Conservation (phyloP, 108 stramenopile genomes). For the Skeletonema tropicum region DNA sequence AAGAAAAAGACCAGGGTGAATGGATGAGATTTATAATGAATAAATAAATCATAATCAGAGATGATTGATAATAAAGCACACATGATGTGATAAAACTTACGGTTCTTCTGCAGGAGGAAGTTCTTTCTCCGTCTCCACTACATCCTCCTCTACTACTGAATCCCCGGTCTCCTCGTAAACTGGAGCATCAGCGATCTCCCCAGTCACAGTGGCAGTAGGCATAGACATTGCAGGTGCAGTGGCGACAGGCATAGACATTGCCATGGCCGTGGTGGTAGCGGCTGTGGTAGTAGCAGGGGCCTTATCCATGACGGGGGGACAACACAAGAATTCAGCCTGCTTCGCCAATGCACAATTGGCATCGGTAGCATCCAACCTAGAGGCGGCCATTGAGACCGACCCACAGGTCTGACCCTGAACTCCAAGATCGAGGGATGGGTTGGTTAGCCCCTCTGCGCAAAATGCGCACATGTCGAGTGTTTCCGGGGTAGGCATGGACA, state of each 20-base stretch:
- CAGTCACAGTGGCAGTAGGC: too few species aligned
- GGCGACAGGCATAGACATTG: too few species aligned
- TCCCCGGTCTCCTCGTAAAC: too few species aligned
- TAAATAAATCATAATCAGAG: not conserved
- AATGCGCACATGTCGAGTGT: not conserved
- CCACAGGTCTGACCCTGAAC: not conserved
- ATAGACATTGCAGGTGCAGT: too few species aligned
- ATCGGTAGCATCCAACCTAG: not conserved
- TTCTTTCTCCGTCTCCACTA: not conserved
- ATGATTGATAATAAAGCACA: too few species aligned
- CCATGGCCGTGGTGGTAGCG: not conserved
- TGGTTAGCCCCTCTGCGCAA: not conserved
- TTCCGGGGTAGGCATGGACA: not conserved
- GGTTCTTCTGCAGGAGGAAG: not conserved
- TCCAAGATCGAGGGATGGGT: not conserved
- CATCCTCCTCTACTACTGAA: too few species aligned
- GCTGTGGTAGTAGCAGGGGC: not conserved
- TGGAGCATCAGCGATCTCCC: too few species aligned
- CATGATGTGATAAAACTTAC: not conserved
- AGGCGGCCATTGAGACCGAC: not conserved
- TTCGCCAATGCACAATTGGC: not conserved
- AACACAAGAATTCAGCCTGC: not conserved
- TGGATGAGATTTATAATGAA: not conserved
- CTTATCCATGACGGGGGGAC: not conserved
- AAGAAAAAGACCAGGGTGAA: not conserved